Evolutionary conservation across 129 eudicot species (phyloP), one percentile per base, ranked within the genome.

Genomic region (Dittrichia graveolens): DNA sequence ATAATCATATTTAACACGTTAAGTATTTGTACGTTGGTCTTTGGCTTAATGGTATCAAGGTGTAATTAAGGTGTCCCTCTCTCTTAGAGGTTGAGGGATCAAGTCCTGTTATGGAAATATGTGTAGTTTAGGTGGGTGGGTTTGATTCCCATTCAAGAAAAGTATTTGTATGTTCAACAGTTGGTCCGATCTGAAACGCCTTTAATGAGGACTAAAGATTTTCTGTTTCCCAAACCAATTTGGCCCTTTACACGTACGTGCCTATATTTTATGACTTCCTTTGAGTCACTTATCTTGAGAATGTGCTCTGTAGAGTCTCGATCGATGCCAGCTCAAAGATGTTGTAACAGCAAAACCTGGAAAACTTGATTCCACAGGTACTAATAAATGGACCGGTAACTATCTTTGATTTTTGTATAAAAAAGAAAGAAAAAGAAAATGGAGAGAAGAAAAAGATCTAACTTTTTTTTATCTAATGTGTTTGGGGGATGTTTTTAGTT

Each of bases 281-380:
- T 43, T 19, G 15, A 48, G 34, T 41, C 54, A 40, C 42, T 49
- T 78, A 71, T 62, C 60, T 13, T 43, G 43, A 76, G 6, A 67
- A 57, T 53, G 31, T 70, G 47, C 15, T 35, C 39, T 73, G 65
- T 71, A 95, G 99, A 81, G 94, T 69, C 96, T 95, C 9, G 87
- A 90, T 34, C 88, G 99, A 9, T 90, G 83, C 83, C 83, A 79
- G 15, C 83, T 79, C 66, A 73, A 56, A 19, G 83, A 79, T 6
- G 83, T 72, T 39, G 83, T 79, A 41, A 43, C 83, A 55, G 83
- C 79, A 72, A 72, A 79, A 66, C 83, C 83, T 8, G 78, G 78
- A 48, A 79, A 79, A 44, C 79, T 79, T 64, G 78, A 79, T 65
- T 72, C 83, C 0, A 7, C 78, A 73, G 79, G 83, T 79, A 72